Evolutionary conservation across 495 filamentous ascomycete genomes (phyloP).

Genomic region (Aspergillus kassunensis): DNA sequence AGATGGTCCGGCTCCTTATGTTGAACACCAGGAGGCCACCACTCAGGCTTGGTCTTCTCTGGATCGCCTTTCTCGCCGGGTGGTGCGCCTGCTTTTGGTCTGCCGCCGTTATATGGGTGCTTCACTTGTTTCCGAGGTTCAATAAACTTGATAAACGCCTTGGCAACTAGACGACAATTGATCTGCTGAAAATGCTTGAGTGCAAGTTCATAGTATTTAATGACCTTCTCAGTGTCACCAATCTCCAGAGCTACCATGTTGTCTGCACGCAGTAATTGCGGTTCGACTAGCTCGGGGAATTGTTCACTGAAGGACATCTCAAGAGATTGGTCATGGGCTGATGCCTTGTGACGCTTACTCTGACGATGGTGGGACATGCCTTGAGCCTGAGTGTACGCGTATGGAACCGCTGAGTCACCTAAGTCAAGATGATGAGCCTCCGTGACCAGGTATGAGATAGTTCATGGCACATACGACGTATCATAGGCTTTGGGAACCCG

Average conservation of each 20-base stretch:
- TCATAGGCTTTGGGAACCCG: constrained; percentile 26
- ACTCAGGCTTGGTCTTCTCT: constrained; percentile 63
- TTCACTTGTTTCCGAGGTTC: constrained; percentile 83
- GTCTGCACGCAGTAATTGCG: constrained; percentile 28
- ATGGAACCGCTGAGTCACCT: constrained; percentile 14
- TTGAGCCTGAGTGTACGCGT: constrained; percentile 10
- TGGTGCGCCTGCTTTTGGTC: constrained; percentile 30
- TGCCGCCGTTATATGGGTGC: constrained; percentile 72
- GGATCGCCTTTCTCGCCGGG: constrained; percentile 41
- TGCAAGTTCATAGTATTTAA: constrained; percentile 34
- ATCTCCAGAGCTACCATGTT: constrained; percentile 38
- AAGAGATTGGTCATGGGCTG: constrained; percentile 16
- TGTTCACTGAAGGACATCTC: constrained; percentile 17
- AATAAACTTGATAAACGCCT: constrained; percentile 77
- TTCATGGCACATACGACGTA: constrained; percentile 24
- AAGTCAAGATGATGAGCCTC: constrained; percentile 4
- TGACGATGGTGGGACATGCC: constrained; percentile 27
- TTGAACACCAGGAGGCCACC: constrained; percentile 68
- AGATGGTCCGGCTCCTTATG: constrained; percentile 88
- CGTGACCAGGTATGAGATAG: background rate
- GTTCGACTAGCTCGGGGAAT: constrained; percentile 21
- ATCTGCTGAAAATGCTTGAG: constrained; percentile 45
- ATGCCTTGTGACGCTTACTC: constrained; percentile 32
- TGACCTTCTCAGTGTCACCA: constrained; percentile 35
- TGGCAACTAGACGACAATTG: constrained; percentile 54